Evolutionary conservation across 257 asterid species (phyloP), one percentile per base, ranked within the genome.

Genomic region (Dorcoceras hygrometricum): DNA sequence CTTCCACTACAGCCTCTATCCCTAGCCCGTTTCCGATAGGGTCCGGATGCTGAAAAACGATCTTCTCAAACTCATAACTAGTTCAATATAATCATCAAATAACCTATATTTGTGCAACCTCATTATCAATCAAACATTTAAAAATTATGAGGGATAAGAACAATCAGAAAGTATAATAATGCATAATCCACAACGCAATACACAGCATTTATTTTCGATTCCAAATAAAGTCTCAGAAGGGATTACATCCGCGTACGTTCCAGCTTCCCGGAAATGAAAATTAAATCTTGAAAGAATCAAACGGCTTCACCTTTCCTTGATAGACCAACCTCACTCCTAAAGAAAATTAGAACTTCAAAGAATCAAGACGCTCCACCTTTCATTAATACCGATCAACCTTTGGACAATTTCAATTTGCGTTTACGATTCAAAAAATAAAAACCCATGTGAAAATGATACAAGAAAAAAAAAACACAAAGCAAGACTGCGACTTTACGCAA

Each of bases 11-110:
- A 31, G 97, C 97, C 77, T 78, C 96, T 63, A 69, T 83, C 36
- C 92, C 97, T 36, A 93, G 75, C 1, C 96, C 95, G 59, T 80
- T 77, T 18, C 98, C 97, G 53, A 92, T 83, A 29, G 84, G 84
- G 68, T 81, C 79, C 10, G 73, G 71, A 51, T 81, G 76, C 86
- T 81, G 78, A 46, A 65, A 31, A 66, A 61, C 32, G 24, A 1
- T 12, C 27, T 20, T 12, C 26, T 28, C 16, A 29, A 11, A 61
- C 6, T 24, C 27, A 29, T 24, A 22, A 20, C 16, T 22, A 8
- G 18, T 20, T 20, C 5, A 6, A 55, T 55, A 1, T 62, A 36
- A 28, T 24, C 7, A 31, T 32, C 48, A 58, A 24, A 58, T 3
- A 28, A 25, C 8, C 6, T 16, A 23, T 32, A n/a, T 28, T 36